Percentiles rank a stretch among this genome's conserved stretches.
Conservation (phyloP, 2,329 filamentous ascomycete genomes). For the Hymenoscyphus infarciens region DNA sequence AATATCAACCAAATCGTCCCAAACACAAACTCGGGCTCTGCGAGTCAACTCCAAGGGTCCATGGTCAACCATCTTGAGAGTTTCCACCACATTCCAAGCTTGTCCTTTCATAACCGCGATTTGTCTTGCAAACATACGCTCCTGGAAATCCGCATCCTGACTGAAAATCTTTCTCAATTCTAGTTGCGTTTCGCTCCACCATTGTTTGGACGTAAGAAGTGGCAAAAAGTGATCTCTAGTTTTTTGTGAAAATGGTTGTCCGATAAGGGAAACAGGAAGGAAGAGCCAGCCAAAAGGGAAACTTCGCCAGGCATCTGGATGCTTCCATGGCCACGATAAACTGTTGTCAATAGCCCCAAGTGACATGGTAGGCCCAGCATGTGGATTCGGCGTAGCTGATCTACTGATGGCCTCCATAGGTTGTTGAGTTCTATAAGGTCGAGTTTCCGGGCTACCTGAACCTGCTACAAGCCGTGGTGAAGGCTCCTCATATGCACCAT, state of each 20-base stretch:
- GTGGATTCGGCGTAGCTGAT: conserved; percentile 37
- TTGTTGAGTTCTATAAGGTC: conserved; percentile 74
- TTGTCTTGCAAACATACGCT: conserved; percentile 97
- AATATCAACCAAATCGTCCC: conserved; percentile 96
- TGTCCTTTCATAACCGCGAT: conserved; percentile 99
- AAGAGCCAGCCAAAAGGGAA: conserved; percentile 99
- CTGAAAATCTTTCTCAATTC: conserved; percentile 84
- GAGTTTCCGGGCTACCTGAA: conserved; percentile 40
- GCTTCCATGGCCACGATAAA: conserved; percentile 79
- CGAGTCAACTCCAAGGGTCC: conserved; percentile 91
- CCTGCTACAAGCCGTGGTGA: conserved; percentile 47
- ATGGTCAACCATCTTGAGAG: conserved; percentile 86
- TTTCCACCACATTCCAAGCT: conserved; percentile 98
- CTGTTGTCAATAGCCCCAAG: conserved; percentile 97
- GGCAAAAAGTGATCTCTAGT: conserved; percentile 95
- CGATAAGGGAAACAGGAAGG: conserved; percentile 91
- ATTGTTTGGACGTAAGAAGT: conserved; percentile 85
- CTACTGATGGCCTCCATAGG: conserved; percentile 74
- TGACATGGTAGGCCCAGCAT: conserved; percentile 51
- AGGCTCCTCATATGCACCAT: conserved; percentile 47
- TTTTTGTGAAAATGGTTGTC: conserved; percentile 90
- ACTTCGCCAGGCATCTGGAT: conserved; percentile 71
- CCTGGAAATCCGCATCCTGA: conserved; percentile 92
- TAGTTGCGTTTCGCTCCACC: conserved; percentile 94
- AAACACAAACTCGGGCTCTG: conserved; percentile 87